phyloP scores from a whole-genome alignment of 352 stramenopile species.

The Globisporangium sylvaticum region DNA sequence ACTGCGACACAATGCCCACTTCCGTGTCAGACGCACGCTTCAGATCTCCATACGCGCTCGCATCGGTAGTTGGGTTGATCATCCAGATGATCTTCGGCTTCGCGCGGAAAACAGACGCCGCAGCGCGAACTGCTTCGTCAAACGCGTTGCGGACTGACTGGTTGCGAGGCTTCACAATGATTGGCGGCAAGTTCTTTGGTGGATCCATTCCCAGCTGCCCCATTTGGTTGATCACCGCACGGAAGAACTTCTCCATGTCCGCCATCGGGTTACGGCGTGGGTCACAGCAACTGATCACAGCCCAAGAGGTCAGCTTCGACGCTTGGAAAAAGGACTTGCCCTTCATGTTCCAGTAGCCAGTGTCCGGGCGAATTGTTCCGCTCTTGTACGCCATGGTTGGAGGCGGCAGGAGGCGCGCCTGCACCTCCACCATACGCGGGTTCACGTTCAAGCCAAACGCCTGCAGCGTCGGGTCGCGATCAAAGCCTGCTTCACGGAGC shows the following conservation, averaged over 20 bases:
- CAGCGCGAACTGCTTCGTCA: slow-evolving; percentile 30
- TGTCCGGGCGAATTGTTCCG: slow-evolving; percentile 36
- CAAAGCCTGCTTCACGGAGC: slow-evolving; percentile 55
- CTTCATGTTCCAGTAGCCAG: slow-evolving; percentile 73
- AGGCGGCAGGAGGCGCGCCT: slow-evolving; percentile 39
- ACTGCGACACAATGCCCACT: slow-evolving; percentile 73
- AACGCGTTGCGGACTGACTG: slow-evolving; percentile 38
- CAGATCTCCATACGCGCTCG: slow-evolving; percentile 53
- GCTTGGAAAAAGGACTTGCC: slow-evolving; percentile 49
- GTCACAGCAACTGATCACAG: slow-evolving; percentile 54
- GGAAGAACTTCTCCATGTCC: slow-evolving; percentile 54
- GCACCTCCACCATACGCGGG: slow-evolving; percentile 47
- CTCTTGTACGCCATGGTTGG: slow-evolving; percentile 55
- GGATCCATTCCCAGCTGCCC: slow-evolving; percentile 51
- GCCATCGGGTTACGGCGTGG: slow-evolving; percentile 24
- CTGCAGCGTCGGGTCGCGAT: slow-evolving; percentile 40
- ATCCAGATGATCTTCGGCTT: slow-evolving; percentile 56
- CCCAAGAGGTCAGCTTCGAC: slow-evolving; percentile 38
- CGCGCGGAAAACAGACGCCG: slow-evolving; percentile 23
- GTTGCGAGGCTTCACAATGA: slow-evolving; percentile 37
- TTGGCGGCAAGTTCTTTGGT: slow-evolving; percentile 28
- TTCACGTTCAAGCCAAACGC: slow-evolving; percentile 58
- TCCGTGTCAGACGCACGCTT: slow-evolving; percentile 74
- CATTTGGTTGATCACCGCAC: slow-evolving; percentile 48
- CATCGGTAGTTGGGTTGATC: slow-evolving; percentile 44